phyloP scores from a whole-genome alignment of 2,329 filamentous ascomycete species.

The Aspergillus udagawae region DNA sequence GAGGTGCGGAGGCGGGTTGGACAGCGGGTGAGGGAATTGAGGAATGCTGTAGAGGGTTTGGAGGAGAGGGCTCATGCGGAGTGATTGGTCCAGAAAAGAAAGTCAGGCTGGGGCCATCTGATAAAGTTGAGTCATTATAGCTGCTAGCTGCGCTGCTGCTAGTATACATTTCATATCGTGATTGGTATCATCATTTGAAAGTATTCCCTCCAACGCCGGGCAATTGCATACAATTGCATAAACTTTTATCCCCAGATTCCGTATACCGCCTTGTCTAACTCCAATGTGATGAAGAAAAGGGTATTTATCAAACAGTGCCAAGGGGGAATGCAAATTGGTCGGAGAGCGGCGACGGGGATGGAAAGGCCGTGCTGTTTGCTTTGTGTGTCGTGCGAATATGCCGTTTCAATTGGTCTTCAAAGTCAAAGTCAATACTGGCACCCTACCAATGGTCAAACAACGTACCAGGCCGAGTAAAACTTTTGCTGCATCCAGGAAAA shows the following conservation, averaged over 20 bases:
- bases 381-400: slow-evolving; percentile 38
- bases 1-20: slow-evolving; percentile 44
- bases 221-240: neutral
- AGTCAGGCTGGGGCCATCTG: neutral
- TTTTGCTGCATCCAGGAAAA: slow-evolving; percentile 38
- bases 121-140: neutral
- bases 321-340: slow-evolving; percentile 20
- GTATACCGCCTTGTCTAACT: neutral
- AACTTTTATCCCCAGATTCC: neutral
- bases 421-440: slow-evolving; percentile 6
- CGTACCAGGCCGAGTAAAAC: slow-evolving; percentile 43
- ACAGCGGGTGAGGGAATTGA: slow-evolving; percentile 45
- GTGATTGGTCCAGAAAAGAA: slow-evolving; percentile 10
- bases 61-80: slow-evolving; percentile 40
- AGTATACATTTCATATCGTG: slow-evolving; percentile 3
- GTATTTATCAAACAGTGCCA: slow-evolving; percentile 14
- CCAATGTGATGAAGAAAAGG: neutral
- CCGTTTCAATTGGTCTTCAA: slow-evolving; percentile 39
- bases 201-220: neutral
- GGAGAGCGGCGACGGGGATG: slow-evolving; percentile 24
- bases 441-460: neutral
- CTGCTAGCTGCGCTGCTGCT: neutral
- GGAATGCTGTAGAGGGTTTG: slow-evolving; percentile 40
- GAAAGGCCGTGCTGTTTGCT: slow-evolving; percentile 14
- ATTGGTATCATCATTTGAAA: neutral